Evolutionary conservation across 2,329 filamentous ascomycete species (phyloP), one percentile per base, ranked within the genome.

Genomic region (Aspergillus spinulosporus): DNA sequence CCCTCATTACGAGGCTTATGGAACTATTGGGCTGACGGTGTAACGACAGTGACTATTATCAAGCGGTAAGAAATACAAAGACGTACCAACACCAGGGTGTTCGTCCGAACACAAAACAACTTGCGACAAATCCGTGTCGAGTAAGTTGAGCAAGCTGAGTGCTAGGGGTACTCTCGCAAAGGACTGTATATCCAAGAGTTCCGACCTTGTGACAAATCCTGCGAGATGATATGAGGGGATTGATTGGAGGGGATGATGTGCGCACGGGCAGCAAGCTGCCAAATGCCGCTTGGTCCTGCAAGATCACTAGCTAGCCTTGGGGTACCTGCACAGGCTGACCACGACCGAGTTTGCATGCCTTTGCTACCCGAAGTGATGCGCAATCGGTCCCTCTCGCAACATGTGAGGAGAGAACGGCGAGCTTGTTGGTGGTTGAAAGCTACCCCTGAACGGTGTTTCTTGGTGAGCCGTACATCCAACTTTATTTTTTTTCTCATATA

Each of bases 11-110:
- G 14, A 37, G 34, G 47, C 31, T 29, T 50, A 57, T 53, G 32
- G 44, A 39, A 56, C 54, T 37, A 50, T 43, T 31, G 54, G 59
- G 54, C 68, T 73, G 62, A 73, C 64, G 14, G 52, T 49, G 50
- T 47, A 48, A 50, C 45, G 57, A 57, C 59, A 86, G 83, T 86
- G 56, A 85, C 84, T 9, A 88, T 89, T 74, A 76, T 89, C 72
- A 89, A 89, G 76, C 84, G 85, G 78, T 89, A 78, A 81, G 66
- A 57, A 54, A 49, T 53, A 49, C 37, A 31, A 49, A 60, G 42
- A 34, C 40, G 56, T 42, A 54, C 15, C 58, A 58, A 61, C 54
- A 54, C 63, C 61, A 57, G 59, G 49, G 52, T 39, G 54, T 59
- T 64, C 62, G 62, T 59, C 59, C 62, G 58, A 62, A 68, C 62